A percentile compares a stretch with the other conserved stretches of the same genome.
These are phyloP conservation scores for Cucumis cinereus DNA, from an alignment of 306 rosid species.

Conservation along the genomic window DNA sequence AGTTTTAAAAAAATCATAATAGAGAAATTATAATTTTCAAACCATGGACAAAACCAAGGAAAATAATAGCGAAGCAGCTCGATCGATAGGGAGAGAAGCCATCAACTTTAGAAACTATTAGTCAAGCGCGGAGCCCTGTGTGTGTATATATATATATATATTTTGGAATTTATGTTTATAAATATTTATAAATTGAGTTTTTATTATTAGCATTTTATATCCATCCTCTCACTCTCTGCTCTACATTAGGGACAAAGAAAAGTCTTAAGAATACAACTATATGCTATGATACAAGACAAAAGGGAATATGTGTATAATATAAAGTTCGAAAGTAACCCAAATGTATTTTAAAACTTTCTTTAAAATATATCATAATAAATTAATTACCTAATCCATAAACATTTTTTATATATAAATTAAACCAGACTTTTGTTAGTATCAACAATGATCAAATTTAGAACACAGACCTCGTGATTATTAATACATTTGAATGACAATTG, in stretches of 20 bases:
- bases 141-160: too few species aligned
- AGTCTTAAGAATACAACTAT: not conserved
- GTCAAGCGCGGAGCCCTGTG: too few species aligned
- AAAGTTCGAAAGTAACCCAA: not conserved
- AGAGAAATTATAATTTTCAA: too few species aligned
- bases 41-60: too few species aligned
- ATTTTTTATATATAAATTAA: not conserved
- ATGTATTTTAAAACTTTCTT: not conserved
- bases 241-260: not conserved
- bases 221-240: not conserved
- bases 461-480: too few species aligned
- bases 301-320: not conserved
- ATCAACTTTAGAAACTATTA: too few species aligned
- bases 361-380: not conserved
- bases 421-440: not conserved
- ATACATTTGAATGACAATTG: not conserved
- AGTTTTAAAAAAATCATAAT: too few species aligned
- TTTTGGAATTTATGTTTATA: too few species aligned
- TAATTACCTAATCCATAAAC: not conserved
- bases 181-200: too few species aligned
- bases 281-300: not conserved
- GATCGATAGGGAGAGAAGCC: too few species aligned
- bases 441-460: too few species aligned
- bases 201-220: not conserved
- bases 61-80: too few species aligned